Evolutionary conservation across 2,329 filamentous ascomycete genomes (phyloP).

Genomic region (Camptophora hylomeconis): DNA sequence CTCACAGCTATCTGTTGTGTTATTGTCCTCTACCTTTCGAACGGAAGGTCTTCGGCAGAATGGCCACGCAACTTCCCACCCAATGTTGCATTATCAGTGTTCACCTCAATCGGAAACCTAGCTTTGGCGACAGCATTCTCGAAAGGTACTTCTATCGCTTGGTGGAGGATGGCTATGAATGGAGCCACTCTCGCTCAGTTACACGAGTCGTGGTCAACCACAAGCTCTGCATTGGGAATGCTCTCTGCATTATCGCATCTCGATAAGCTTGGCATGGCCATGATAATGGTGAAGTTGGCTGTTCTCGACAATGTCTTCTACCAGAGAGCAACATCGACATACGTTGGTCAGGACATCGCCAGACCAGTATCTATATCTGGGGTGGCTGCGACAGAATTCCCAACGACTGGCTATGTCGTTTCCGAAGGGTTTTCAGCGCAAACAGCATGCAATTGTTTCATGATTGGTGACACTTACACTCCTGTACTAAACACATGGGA

Average conservation of each 20-base stretch:
- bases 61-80: slow-evolving; percentile 5
- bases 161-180: slow-evolving; percentile 10
- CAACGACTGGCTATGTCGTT: slow-evolving; percentile 7
- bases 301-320: slow-evolving; percentile 5
- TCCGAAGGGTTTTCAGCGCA: slow-evolving; percentile 3
- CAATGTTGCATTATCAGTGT: slow-evolving; percentile 3
- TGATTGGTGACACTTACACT: slow-evolving; percentile 6
- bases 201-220: slow-evolving; percentile 6
- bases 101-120: slow-evolving; percentile 6
- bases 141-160: slow-evolving; percentile 7
- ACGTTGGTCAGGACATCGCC: slow-evolving; percentile 1
- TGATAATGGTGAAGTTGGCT: slow-evolving; percentile 3
- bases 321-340: slow-evolving; percentile 6
- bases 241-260: slow-evolving; percentile 4
- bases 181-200: slow-evolving; percentile 7
- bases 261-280: too few relatives aligned
- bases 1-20: slow-evolving; percentile 1
- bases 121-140: slow-evolving; percentile 4
- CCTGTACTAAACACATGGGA: slow-evolving; percentile 6
- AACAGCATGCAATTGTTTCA: slow-evolving; percentile 5
- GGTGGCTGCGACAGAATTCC: slow-evolving; percentile 5
- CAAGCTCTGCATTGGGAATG: slow-evolving; percentile 3
- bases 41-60: slow-evolving; percentile 3
- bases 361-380: not conserved
- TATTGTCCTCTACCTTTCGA: slow-evolving; percentile 4